Conservation (phyloP, 2,329 filamentous ascomycete species). For the Aspergillus sp. region DNA sequence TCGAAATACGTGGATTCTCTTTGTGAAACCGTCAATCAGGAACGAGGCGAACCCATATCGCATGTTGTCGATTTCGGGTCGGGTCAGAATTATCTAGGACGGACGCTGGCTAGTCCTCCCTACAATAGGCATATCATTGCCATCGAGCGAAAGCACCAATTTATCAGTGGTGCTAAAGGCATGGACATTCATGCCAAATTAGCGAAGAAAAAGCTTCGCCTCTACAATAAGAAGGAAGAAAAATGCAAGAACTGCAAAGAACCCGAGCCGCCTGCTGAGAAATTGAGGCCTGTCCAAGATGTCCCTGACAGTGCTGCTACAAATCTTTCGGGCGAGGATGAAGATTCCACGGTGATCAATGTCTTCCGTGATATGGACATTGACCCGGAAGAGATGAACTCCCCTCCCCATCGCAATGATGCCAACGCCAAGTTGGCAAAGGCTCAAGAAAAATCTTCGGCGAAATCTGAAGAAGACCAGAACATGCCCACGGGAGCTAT, state of each 20-base stretch:
- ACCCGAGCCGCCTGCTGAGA: conserved; percentile 2
- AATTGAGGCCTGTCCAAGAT: conserved; percentile 1
- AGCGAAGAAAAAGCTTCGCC: conserved; percentile 65
- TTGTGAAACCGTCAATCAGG: conserved; percentile 49
- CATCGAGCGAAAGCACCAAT: conserved; percentile 80
- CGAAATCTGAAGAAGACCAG: conserved; percentile 11
- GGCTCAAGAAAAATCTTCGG: conserved; percentile 2
- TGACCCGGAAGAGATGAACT: conserved; percentile 23
- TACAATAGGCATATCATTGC: conserved; percentile 86
- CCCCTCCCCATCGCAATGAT: conserved; percentile 7
- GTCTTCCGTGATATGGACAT: conserved; percentile 31
- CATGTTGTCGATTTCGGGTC: conserved; percentile 96
- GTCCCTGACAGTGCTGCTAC: conserved; percentile 3
- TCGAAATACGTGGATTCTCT: conserved; percentile 77
- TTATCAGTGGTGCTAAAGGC: conserved; percentile 76
- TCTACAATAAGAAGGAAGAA: conserved; percentile 71
- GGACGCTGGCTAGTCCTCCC: conserved; percentile 76
- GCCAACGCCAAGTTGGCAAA: conserved; percentile 1
- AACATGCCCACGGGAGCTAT: conserved; percentile 26
- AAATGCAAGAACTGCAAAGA: conserved; percentile 15
- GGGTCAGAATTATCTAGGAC: conserved; percentile 91
- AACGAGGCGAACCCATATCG: conserved; percentile 53
- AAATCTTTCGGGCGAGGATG: conserved; percentile 10
- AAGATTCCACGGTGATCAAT: conserved; percentile 24
- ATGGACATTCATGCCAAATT: conserved; percentile 81